Evolutionary conservation across 2,329 filamentous ascomycete species (phyloP), one percentile per base, ranked within the genome.

Genomic region (Sclerotinia minor): DNA sequence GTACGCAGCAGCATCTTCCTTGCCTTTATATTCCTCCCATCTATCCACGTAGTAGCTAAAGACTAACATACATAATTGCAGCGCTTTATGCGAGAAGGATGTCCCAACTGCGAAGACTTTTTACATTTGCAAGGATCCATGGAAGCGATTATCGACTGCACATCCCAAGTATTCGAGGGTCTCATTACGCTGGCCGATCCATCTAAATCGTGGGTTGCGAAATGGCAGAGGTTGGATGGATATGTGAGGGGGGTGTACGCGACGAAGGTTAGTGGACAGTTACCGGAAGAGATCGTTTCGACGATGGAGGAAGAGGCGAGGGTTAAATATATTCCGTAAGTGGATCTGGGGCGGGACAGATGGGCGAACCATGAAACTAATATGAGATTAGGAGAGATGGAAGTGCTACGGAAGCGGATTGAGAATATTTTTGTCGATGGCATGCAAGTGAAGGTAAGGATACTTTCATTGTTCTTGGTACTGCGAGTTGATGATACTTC

Each of bases 61-160:
- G 41, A 69, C 57, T 67, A 65, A 72, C 53, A 65, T 24, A 26
- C 38, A n/a, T 11, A 24, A 29, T 58, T 71, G 44, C 77, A 94
- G 90, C 90, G 92, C 79, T 99, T 99, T 84, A 85, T 89, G 75
- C 86, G 88, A 75, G 85, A 91, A 77, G 95, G 95, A 73, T 99
- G 95, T 78, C 95, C 95, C 70, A 99, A 99, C 83, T 99, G 95
- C 85, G 94, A 97, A 77, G 88, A 91, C 61, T 92, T 97, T 79
- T 89, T 99, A 69, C 89, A 92, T 79, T 89, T 98, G 70, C 85
- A 87, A 72, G 89, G 89, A 77, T 91, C 89, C 72, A 82, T 85
- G 74, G 95, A 99, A 70, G 86, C 89, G 71, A 91, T 98, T 76
- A 88, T 92, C 77, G 92, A 93, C 81, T 97, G 94, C 85, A 99